Evolutionary conservation across 2,329 filamentous ascomycete genomes (phyloP), one percentile per base, ranked within the genome.

Genomic region (Coniochaeta ligniaria): DNA sequence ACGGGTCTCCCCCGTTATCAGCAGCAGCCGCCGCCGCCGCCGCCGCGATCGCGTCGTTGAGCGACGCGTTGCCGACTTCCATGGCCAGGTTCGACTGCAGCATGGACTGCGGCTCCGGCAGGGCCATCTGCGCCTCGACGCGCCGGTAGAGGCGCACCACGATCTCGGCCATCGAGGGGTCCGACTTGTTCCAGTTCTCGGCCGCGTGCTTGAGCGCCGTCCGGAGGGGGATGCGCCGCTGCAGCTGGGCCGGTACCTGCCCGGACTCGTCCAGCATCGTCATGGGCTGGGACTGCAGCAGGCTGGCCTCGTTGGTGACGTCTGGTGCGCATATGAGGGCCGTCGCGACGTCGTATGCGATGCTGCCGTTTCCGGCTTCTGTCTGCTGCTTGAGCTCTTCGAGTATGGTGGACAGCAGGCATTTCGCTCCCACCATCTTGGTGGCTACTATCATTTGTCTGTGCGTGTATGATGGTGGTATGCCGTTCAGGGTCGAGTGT

Each of bases 391-490:
- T 84, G 7, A 91, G 73, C 65, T 92, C 89, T 8, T 91, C 85
- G 12, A 91, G 69, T 24, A 94, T 82, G 6, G 85, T 74, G 1
- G 79, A 72, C 0, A 94, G 73, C 0, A 91, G 74, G 5, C 80
- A 77, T 61, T 78, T 82, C 0, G 87, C 82, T 0, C 89, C 89
- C 0, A 89, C 74, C 35, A 90, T 76, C 60, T 83, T 81, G 38
- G 84, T 72, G 0, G 82, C 84, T 0, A 82, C 79, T 9, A 90
- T 80, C 2, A 92, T 75, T 64, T 90, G 87, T 5, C 87, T 84
- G 69, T 92, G 89, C 0, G 88, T 90, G 70, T 93, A 94, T 12
- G 82, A 80, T 0, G 89, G 80, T 1, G 84, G 83, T 75, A 83
- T 83, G 35, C 76, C 75, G 61, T 81, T 84, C 38, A 81, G 72